A percentile compares a stretch with the other conserved stretches of the same genome.
These are phyloP conservation scores for Truncatella angustata DNA, from an alignment of 2,329 filamentous ascomycete genomes.

Conservation along the genomic window DNA sequence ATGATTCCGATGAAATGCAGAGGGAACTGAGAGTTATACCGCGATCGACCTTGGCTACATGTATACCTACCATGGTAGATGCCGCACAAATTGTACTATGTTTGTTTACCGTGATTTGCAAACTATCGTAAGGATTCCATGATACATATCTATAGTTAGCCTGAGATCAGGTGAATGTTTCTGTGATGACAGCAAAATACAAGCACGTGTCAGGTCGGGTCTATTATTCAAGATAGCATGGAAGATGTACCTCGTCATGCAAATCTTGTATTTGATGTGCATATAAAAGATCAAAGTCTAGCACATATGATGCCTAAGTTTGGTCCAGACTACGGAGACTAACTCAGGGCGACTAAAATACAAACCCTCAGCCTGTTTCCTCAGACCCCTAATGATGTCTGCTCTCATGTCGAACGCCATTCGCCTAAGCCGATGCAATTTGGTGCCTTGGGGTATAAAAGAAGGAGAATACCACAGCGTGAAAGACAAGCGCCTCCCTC, in stretches of 20 bases:
- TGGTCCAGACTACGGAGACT: neutral
- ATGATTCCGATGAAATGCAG: neutral
- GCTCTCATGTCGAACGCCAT: constrained; percentile 1
- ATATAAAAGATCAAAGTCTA: neutral
- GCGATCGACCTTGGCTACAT: no score
- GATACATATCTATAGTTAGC: no score
- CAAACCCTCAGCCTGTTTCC: neutral
- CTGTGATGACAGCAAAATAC: no score
- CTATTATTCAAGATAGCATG: no score
- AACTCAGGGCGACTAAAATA: neutral
- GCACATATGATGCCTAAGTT: neutral
- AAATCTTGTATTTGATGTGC: neutral
- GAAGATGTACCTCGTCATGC: no score
- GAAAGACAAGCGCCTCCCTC: neutral
- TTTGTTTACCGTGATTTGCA: no score
- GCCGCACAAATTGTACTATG: no score
- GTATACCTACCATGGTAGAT: no score
- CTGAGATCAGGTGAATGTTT: no score
- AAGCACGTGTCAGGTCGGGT: no score
- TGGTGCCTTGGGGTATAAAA: constrained; percentile 1
- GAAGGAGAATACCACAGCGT: neutral
- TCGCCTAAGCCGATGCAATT: constrained; percentile 1
- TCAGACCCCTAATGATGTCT: neutral
- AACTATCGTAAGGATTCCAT: no score
- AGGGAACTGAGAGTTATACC: no score